Conservation (phyloP, 768 basidiomycete species). For the Leccinum subgranulosum region DNA sequence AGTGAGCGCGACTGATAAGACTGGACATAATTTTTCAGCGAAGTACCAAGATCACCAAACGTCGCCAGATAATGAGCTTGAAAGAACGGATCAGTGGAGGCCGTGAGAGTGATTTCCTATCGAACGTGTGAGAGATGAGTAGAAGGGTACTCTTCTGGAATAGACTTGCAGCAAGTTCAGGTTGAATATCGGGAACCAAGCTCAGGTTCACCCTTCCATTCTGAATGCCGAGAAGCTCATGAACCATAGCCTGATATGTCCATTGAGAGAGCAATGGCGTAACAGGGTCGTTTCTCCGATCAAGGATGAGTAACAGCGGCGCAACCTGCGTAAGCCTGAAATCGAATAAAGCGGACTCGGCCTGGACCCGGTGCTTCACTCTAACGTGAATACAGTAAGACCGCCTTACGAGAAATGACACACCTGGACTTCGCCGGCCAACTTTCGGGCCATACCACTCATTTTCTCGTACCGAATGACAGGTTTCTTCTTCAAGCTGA, state of each 20-base stretch:
- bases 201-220: constrained; percentile 90
- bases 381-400: constrained; percentile 7
- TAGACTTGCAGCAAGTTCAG: constrained; percentile 74
- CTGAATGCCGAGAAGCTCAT: constrained; percentile 89
- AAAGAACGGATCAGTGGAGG: constrained; percentile 92
- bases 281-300: constrained; percentile 95
- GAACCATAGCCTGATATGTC: constrained; percentile 99
- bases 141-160: not conserved
- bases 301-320: constrained; percentile 87
- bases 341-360: constrained; percentile 84
- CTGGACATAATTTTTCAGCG: constrained; percentile 89
- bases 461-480: constrained; percentile 92
- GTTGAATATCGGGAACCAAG: constrained; percentile 78
- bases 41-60: constrained; percentile 93
- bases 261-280: constrained; percentile 95
- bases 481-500: constrained; percentile 96
- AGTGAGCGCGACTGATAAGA: constrained; percentile 86
- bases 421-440: constrained; percentile 85
- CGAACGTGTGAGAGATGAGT: constrained; percentile 13
- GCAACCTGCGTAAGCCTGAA: constrained; percentile 87
- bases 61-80: constrained; percentile 86
- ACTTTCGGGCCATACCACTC: constrained; percentile 87
- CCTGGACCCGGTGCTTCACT: constrained; percentile 70
- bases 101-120: constrained; percentile 91
- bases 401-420: not conserved